A percentile compares a stretch with the other conserved stretches of the same genome.
Conservation (phyloP, 23 red algal genomes). For the Pyropia haitanensis region DNA sequence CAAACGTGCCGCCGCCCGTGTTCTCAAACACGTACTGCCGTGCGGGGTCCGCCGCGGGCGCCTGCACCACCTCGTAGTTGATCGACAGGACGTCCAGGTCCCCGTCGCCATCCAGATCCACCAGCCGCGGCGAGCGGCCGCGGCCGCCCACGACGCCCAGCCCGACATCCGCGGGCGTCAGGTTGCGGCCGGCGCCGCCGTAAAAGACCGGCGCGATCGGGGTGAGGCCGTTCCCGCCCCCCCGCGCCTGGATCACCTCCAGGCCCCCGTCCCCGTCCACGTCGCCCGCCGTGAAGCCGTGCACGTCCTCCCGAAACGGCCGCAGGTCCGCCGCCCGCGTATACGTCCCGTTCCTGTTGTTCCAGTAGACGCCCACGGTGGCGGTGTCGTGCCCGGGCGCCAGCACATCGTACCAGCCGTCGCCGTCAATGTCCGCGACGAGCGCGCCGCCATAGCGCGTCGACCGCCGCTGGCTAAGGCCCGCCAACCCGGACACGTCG, state of each 20-base stretch:
- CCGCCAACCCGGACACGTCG: too few relatives aligned
- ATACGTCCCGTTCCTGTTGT: constrained; percentile 20
- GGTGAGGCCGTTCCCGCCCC: neutral
- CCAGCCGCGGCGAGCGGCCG: neutral
- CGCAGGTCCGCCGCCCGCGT: neutral
- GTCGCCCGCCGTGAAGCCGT: neutral
- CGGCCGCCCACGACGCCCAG: neutral
- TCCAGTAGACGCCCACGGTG: constrained; percentile 10
- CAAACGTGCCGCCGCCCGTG: neutral
- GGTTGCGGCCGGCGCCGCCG: too few relatives aligned
- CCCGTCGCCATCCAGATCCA: neutral
- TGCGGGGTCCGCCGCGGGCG: too few relatives aligned
- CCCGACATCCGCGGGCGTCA: neutral
- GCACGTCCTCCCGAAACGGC: neutral
- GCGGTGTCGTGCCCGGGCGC: constrained; percentile 20
- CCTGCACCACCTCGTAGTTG: neutral
- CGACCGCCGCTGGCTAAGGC: too few relatives aligned
- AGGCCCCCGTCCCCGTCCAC: neutral
- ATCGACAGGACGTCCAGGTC: neutral
- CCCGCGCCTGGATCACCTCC: neutral
- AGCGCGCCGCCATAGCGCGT: constrained; percentile 12
- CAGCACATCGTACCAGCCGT: constrained; percentile 30
- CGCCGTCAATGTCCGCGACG: constrained; percentile 34
- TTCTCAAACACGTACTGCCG: neutral
- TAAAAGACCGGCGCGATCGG: neutral